Percentiles rank a stretch among this genome's conserved stretches.
Conservation (phyloP, 2,329 filamentous ascomycete species). For the Diplodia intermedia region DNA sequence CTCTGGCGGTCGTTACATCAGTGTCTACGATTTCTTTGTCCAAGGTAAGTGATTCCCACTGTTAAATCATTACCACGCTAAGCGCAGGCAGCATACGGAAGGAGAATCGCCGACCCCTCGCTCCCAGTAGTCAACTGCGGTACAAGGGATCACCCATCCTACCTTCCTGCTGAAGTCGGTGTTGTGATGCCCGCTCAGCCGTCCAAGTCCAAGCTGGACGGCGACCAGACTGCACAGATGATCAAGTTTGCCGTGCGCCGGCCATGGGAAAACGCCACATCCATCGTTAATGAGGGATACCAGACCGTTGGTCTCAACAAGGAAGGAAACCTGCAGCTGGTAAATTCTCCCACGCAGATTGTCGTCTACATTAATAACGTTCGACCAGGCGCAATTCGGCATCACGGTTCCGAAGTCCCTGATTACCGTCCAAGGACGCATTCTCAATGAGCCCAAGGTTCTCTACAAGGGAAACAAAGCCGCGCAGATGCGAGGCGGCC, state of each 20-base stretch:
- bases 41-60: not conserved
- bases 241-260: constrained; percentile 43
- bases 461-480: constrained; percentile 57
- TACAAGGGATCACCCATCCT: constrained; percentile 36
- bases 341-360: not conserved
- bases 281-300: constrained; percentile 23
- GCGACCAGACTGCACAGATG: constrained; percentile 42
- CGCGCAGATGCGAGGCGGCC: constrained; percentile 57
- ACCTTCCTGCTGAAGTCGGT: constrained; percentile 45
- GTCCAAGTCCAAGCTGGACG: constrained; percentile 39
- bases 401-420: constrained; percentile 67
- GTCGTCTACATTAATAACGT: not conserved
- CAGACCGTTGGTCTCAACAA: constrained; percentile 14
- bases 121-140: constrained; percentile 43
- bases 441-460: constrained; percentile 68
- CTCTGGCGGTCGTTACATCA: constrained; percentile 18
- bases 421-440: constrained; percentile 74
- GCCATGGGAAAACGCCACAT: constrained; percentile 39
- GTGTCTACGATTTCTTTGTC: constrained; percentile 30
- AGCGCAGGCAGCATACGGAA: constrained; percentile 35
- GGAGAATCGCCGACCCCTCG: constrained; percentile 36
- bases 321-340: constrained; percentile 20
- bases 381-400: constrained; percentile 58
- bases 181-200: constrained; percentile 43
- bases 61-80: not conserved